phyloP scores from a whole-genome alignment of 1,284 basidiomycete genomes.

The Puccinia polysora region DNA sequence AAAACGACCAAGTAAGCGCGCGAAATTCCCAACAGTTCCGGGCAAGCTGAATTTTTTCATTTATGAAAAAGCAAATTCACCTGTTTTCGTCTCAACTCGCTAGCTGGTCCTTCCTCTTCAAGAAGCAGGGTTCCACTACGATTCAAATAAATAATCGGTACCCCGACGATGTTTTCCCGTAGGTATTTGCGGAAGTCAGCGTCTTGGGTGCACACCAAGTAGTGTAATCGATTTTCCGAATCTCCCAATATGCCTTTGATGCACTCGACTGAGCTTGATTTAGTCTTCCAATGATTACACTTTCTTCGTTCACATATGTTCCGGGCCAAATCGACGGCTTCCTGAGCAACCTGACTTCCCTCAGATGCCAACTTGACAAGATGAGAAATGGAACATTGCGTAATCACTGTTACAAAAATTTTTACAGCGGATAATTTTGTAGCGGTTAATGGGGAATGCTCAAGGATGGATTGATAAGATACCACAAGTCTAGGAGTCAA shows the following conservation, averaged over 20 bases:
- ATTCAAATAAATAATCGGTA: slow-evolving; percentile 30
- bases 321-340: slow-evolving; percentile 16
- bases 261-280: slow-evolving; percentile 32
- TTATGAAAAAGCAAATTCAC: not conserved
- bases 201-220: slow-evolving; percentile 27
- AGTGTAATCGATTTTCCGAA: slow-evolving; percentile 30
- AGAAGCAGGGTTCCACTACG: slow-evolving; percentile 6
- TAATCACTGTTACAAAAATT: slow-evolving; percentile 29
- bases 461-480: not conserved
- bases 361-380: slow-evolving; percentile 19
- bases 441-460: not conserved
- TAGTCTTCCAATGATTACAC: slow-evolving; percentile 33
- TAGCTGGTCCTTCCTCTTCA: slow-evolving; percentile 29
- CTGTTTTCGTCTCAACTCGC: slow-evolving; percentile 27
- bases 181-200: slow-evolving; percentile 5
- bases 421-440: not conserved
- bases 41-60: not conserved
- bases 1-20: not conserved
- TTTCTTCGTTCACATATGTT: slow-evolving; percentile 29
- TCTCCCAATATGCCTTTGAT: slow-evolving; percentile 30
- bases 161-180: slow-evolving; percentile 13
- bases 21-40: not conserved
- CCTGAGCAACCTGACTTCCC: slow-evolving; percentile 31
- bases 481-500: not conserved
- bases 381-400: slow-evolving; percentile 30